phyloP scores from a whole-genome alignment of 805 yeast species.

The Grigorovia transvaalensis region DNA sequence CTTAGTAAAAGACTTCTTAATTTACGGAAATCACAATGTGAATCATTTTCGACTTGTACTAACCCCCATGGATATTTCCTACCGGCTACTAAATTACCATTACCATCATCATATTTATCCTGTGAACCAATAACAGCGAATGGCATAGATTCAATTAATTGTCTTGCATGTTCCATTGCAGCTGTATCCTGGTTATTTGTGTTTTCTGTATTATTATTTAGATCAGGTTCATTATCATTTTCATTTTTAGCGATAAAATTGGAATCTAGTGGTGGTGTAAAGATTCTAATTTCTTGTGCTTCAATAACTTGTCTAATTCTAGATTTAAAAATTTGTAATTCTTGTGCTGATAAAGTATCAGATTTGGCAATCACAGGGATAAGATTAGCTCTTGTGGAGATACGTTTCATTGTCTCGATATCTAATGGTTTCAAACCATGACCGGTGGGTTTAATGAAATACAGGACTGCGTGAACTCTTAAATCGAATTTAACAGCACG shows the following conservation, averaged over 20 bases:
- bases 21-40: conserved; percentile 76
- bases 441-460: conserved; percentile 86
- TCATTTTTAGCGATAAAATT: conserved; percentile 5
- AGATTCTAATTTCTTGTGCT: conserved; percentile 72
- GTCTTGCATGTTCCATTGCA: conserved; percentile 70
- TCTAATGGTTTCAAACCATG: conserved; percentile 82
- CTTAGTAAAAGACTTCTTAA: conserved; percentile 69
- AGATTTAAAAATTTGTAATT: conserved; percentile 56
- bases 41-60: conserved; percentile 79
- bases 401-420: conserved; percentile 76
- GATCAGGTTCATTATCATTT: conserved; percentile 4
- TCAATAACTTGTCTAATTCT: conserved; percentile 75
- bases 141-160: conserved; percentile 75
- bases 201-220: not conserved
- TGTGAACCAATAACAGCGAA: conserved; percentile 77
- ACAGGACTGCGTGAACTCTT: conserved; percentile 83
- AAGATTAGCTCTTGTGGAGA: conserved; percentile 71
- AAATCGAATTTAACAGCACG: conserved; percentile 60
- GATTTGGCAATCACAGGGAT: conserved; percentile 84
- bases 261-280: conserved; percentile 69
- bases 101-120: conserved; percentile 50
- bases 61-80: conserved; percentile 88
- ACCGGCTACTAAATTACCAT: conserved; percentile 61
- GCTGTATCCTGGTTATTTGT: conserved; percentile 41
- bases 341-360: conserved; percentile 70